These are phyloP conservation scores for Limonium bicolor DNA, from an alignment of 148 eudicot genomes.

Conservation along the genomic window DNA sequence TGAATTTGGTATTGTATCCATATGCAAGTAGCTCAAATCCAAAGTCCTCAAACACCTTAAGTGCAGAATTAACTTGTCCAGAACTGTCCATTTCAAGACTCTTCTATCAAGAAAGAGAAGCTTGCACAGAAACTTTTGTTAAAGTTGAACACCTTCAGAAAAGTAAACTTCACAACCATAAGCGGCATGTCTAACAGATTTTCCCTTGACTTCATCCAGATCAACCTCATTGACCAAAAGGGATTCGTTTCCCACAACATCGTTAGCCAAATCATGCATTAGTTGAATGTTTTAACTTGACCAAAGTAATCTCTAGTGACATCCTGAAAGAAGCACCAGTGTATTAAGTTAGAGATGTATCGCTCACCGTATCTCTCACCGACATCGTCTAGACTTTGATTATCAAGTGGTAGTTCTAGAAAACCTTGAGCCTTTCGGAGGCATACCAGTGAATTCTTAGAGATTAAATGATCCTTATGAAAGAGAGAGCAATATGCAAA, in stretches of 20 bases:
- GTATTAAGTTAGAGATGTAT: slow-evolving; percentile 4
- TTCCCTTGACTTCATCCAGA: not conserved
- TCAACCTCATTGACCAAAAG: not conserved
- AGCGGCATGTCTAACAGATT: not conserved
- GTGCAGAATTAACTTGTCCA: not conserved
- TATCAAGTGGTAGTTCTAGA: not conserved
- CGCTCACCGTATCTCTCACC: too few relatives aligned
- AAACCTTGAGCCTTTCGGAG: slow-evolving; percentile 12
- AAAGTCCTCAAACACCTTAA: slow-evolving; percentile 6
- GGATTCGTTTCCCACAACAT: slow-evolving; percentile 1
- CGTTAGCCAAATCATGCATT: slow-evolving; percentile 9
- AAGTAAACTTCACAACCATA: too few relatives aligned
- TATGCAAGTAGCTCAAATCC: not conserved
- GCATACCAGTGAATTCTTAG: not conserved
- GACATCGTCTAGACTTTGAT: slow-evolving; percentile 6
- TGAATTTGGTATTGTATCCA: not conserved
- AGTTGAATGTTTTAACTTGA: slow-evolving; percentile 7
- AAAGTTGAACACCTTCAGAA: too few relatives aligned
- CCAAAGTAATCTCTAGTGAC: not conserved
- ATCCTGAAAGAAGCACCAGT: slow-evolving; percentile 9
- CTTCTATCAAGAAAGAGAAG: too few relatives aligned
- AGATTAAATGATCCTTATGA: slow-evolving; percentile 4
- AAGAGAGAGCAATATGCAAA: slow-evolving; percentile 8
- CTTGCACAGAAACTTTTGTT: too few relatives aligned
- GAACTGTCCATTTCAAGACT: not conserved